A percentile compares a stretch with the other conserved stretches of the same genome.
phyloP scores from a whole-genome alignment of 805 yeast species.

The Schizosaccharomyces japonicus region DNA sequence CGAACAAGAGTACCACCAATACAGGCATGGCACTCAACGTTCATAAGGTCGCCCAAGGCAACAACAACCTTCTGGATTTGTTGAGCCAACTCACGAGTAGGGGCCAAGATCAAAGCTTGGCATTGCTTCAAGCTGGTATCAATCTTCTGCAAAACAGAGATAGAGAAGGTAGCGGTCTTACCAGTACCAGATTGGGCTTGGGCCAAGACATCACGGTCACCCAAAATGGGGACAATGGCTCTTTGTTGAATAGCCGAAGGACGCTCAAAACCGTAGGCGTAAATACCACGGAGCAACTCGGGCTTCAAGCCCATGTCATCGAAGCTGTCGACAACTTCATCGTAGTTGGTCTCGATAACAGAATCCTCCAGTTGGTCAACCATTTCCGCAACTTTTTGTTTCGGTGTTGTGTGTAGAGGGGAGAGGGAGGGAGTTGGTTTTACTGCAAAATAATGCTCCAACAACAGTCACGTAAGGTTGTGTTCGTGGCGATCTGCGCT shows the following conservation, averaged over 20 bases:
- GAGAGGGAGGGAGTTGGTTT: background rate
- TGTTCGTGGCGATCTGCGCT: background rate
- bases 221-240: conserved; percentile 84
- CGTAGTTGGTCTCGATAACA: conserved; percentile 75
- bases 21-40: conserved; percentile 67
- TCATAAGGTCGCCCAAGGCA: conserved; percentile 71
- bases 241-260: conserved; percentile 96
- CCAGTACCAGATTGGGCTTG: conserved; percentile 99
- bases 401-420: background rate
- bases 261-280: conserved; percentile 36
- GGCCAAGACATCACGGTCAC: conserved; percentile 65
- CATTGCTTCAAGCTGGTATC: conserved; percentile 49
- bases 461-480: background rate
- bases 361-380: conserved; percentile 28
- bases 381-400: background rate
- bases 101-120: conserved; percentile 79
- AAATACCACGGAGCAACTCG: conserved; percentile 34
- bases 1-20: conserved; percentile 79
- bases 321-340: conserved; percentile 31
- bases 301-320: conserved; percentile 13
- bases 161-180: conserved; percentile 93
- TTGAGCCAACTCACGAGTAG: conserved; percentile 86
- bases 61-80: conserved; percentile 78
- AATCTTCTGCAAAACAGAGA: conserved; percentile 71
- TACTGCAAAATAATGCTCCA: background rate